Evolutionary conservation across 225 moss, liverwort and hornwort species (phyloP), one percentile per base, ranked within the genome.

Genomic region (Rhytidiadelphus loreus): DNA sequence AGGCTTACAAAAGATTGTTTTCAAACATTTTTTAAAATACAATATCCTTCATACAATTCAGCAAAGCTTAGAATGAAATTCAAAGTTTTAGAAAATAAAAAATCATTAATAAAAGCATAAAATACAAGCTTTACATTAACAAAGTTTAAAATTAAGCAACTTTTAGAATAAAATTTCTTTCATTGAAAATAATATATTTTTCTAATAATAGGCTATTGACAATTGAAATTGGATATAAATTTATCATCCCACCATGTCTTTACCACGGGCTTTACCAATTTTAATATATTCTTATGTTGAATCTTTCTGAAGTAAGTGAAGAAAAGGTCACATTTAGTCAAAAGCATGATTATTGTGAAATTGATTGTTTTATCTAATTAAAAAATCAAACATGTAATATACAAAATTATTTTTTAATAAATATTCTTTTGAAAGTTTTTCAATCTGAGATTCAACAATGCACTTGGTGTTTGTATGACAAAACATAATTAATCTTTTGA

Each of bases 131-230:
- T 53, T 77, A 23, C 9, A 14, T 52, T 8, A 2, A 33, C 8
- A 18, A 52, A 22, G 1, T 12, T 41, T 22, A 13, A 12, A 19
- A 74, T 74, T 30, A 20, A 50, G 2, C 1, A 32, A 32, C 32
- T 75, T 20, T 50, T 0, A 4, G 0, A 50, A 5, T 50, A 7
- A 20, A 7, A 33, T 2, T 1, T 3, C 1, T 46, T 18, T 15
- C 5, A 25, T 41, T 17, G 11, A 28, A 73, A 6, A 46, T 44
- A 72, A 44, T 29, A 16, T 19, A 19, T 48, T 20, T 73, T 13
- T 1, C 5, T 23, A 76, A 12, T 52, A 35, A 52, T 15, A 14
- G 6, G 53, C 35, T 35, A 14, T 23, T 23, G 23, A 3, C 3
- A 23, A 13, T 35, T 15, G 0, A 77, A 35, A 53, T 37, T 53